These are phyloP conservation scores for Candida quercuum DNA, from an alignment of 805 yeast genomes.

Conservation along the genomic window DNA sequence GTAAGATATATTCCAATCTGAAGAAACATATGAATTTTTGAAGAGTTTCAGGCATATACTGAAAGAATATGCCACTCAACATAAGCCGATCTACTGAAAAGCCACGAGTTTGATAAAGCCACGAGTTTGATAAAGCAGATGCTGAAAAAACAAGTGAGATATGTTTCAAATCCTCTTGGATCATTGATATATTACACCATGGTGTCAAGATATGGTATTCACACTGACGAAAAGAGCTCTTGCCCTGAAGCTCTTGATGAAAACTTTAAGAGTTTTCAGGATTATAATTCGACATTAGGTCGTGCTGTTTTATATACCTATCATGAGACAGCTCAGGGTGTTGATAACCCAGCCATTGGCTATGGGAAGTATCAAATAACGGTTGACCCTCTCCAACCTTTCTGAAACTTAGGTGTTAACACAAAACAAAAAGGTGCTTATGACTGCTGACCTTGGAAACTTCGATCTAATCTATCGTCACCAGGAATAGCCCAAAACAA, in stretches of 20 bases:
- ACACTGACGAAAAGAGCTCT: constrained; percentile 17
- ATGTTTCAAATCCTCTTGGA: constrained; percentile 61
- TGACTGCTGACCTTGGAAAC: too few relatives aligned
- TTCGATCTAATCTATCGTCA: too few relatives aligned
- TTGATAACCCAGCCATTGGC: constrained; percentile 30
- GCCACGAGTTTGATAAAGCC: too few relatives aligned
- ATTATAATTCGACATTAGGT: constrained; percentile 53
- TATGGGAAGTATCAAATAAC: too few relatives aligned
- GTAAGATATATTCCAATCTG: constrained; percentile 63
- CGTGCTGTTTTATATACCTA: constrained; percentile 58
- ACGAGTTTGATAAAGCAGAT: constrained; percentile 24
- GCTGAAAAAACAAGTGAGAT: constrained; percentile 44
- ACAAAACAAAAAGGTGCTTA: too few relatives aligned
- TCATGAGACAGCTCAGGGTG: constrained; percentile 36
- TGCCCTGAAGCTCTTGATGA: constrained; percentile 16
- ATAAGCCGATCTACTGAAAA: constrained; percentile 10
- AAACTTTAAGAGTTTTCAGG: constrained; percentile 38
- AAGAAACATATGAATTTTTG: constrained; percentile 37
- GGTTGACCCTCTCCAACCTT: too few relatives aligned
- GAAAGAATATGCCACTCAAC: constrained; percentile 37
- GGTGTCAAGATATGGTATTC: constrained; percentile 38
- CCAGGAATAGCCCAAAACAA: too few relatives aligned
- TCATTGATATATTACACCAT: constrained; percentile 36
- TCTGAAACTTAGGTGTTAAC: too few relatives aligned
- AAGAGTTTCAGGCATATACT: constrained; percentile 37